Evolutionary conservation across 179 eudicot species (phyloP).

Genomic region (Amaranthus tricolor): DNA sequence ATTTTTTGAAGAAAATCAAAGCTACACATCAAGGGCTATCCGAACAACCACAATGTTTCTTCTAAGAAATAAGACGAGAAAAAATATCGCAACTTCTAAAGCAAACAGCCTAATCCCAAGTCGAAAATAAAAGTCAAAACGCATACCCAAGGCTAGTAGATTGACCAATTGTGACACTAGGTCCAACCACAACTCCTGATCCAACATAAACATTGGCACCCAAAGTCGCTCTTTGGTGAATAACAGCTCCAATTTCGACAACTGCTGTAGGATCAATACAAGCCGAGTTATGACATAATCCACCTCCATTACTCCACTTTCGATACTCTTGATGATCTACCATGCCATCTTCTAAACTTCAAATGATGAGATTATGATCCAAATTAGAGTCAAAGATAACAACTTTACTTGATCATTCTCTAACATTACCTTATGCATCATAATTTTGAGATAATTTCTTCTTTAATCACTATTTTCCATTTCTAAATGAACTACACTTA

Average conservation of each 20-base stretch:
- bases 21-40: neutral
- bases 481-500: neutral
- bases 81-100: too few relatives aligned
- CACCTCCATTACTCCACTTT: conserved; percentile 82
- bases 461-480: neutral
- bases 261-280: conserved; percentile 60
- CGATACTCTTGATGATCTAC: conserved; percentile 40
- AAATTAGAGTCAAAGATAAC: conserved; percentile 1
- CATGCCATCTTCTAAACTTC: conserved; percentile 45
- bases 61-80: neutral
- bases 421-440: neutral
- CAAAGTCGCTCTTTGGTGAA: conserved; percentile 61
- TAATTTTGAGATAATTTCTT: neutral
- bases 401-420: neutral
- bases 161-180: conserved; percentile 63
- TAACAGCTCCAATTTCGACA: conserved; percentile 72
- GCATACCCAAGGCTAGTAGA: conserved; percentile 79
- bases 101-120: neutral
- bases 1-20: neutral
- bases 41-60: neutral
- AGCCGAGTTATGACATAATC: conserved; percentile 61
- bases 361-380: conserved; percentile 20
- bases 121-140: neutral
- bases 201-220: conserved; percentile 69
- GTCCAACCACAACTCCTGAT: conserved; percentile 82